Conservation (phyloP, 768 basidiomycete genomes). For the Fistulinella prunicolor region DNA sequence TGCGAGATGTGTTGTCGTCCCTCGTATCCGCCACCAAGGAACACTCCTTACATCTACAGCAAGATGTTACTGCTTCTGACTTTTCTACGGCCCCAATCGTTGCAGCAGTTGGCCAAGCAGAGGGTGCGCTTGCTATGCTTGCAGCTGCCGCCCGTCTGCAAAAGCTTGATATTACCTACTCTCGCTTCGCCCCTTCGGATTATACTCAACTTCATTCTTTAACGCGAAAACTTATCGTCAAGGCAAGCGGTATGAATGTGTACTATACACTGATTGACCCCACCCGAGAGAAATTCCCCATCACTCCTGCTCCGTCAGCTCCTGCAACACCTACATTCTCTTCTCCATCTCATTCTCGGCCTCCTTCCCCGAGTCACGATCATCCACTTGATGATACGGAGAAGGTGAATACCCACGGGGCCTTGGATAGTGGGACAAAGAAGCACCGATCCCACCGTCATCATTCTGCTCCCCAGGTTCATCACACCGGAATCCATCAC, state of each 20-base stretch:
- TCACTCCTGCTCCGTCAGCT: conserved; percentile 41
- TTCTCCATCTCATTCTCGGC: conserved; percentile 33
- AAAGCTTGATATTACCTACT: conserved; percentile 56
- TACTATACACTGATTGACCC: conserved; percentile 68
- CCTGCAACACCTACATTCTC: conserved; percentile 34
- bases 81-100: conserved; percentile 35
- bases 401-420: not conserved
- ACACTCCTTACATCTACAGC: conserved; percentile 46
- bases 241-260: conserved; percentile 58
- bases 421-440: not conserved
- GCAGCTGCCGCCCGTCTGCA: conserved; percentile 52
- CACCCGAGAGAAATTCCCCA: conserved; percentile 53
- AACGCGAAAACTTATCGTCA: conserved; percentile 48
- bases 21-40: conserved; percentile 43
- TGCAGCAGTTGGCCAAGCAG: conserved; percentile 36
- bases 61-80: conserved; percentile 34
- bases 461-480: conserved; percentile 5
- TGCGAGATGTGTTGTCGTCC: conserved; percentile 48
- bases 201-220: conserved; percentile 49
- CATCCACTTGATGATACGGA: not conserved
- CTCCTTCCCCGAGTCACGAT: conserved; percentile 28
- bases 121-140: conserved; percentile 51
- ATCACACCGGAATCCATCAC: not conserved
- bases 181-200: conserved; percentile 57
- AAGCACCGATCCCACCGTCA: not conserved